phyloP scores from a whole-genome alignment of 2,329 filamentous ascomycete genomes.

The Penicillium sp. region DNA sequence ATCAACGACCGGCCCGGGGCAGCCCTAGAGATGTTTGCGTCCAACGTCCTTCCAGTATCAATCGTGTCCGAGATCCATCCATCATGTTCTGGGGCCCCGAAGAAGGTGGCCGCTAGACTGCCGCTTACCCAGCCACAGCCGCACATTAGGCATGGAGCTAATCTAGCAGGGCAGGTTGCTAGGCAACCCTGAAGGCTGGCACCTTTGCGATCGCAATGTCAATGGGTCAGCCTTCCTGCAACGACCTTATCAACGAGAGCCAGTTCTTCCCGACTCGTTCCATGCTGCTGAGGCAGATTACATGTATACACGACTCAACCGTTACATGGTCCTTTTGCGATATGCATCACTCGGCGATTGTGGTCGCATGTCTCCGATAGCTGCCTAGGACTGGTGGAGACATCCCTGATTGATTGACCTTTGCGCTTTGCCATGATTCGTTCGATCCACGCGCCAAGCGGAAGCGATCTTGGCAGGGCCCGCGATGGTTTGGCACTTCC shows the following conservation, averaged over 20 bases:
- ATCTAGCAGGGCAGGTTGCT: neutral
- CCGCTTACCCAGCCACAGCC: neutral
- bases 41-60: too few species aligned
- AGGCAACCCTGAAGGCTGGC: neutral
- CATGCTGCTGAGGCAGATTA: neutral
- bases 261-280: neutral
- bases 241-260: neutral
- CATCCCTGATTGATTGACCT: neutral
- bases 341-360: neutral
- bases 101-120: neutral
- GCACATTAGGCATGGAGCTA: neutral
- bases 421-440: neutral
- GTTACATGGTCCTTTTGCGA: neutral
- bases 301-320: neutral
- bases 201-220: neutral
- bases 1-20: neutral
- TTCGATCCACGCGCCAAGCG: neutral
- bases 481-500: neutral
- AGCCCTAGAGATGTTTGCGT: too few species aligned
- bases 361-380: neutral
- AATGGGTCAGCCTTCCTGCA: neutral
- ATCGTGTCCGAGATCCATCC: neutral
- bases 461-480: slow-evolving; percentile 5
- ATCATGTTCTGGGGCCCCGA: neutral
- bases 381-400: neutral